phyloP scores from a whole-genome alignment of 192 early-diverging fungal genomes.

The Linnemannia exigua region DNA sequence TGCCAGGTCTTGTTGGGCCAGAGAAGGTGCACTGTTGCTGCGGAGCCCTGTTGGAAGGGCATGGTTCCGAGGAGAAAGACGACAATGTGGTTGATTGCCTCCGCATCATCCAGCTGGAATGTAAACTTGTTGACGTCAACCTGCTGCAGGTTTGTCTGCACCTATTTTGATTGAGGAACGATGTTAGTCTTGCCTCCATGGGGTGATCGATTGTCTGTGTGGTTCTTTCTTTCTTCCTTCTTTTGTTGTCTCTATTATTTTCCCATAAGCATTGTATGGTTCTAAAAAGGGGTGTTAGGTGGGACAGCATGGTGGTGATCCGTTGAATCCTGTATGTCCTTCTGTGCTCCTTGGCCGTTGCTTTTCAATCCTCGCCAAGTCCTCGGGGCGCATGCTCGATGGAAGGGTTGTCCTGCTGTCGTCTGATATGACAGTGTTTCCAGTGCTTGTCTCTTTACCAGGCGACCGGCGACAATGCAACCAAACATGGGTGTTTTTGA shows the following conservation, averaged over 20 bases:
- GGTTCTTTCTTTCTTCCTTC: background rate
- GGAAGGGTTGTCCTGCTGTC: background rate
- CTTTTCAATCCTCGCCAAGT: no score
- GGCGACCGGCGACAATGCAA: slow-evolving; percentile 91
- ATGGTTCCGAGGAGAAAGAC: slow-evolving; percentile 90
- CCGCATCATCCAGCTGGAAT: slow-evolving; percentile 90
- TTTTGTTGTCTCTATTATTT: background rate
- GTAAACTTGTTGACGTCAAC: slow-evolving; percentile 90
- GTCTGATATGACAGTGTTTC: background rate
- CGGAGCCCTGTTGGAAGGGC: slow-evolving; percentile 92
- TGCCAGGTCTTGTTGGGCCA: slow-evolving; percentile 89
- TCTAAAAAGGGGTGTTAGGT: background rate
- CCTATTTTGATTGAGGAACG: slow-evolving; percentile 57
- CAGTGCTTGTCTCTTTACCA: slow-evolving; percentile 58
- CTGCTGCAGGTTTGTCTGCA: slow-evolving; percentile 93
- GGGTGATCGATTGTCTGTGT: background rate
- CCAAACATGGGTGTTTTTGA: slow-evolving; percentile 81
- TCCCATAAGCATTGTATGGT: background rate
- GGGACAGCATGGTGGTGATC: background rate
- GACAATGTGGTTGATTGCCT: slow-evolving; percentile 93
- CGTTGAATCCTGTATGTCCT: background rate
- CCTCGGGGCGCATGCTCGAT: no score
- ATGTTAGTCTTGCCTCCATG: no score
- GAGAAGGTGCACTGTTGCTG: slow-evolving; percentile 94
- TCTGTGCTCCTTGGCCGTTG: background rate